Percentiles rank a stretch among this genome's conserved stretches.
Conservation (phyloP, 805 yeast species). For the Metschnikowia anglica region DNA sequence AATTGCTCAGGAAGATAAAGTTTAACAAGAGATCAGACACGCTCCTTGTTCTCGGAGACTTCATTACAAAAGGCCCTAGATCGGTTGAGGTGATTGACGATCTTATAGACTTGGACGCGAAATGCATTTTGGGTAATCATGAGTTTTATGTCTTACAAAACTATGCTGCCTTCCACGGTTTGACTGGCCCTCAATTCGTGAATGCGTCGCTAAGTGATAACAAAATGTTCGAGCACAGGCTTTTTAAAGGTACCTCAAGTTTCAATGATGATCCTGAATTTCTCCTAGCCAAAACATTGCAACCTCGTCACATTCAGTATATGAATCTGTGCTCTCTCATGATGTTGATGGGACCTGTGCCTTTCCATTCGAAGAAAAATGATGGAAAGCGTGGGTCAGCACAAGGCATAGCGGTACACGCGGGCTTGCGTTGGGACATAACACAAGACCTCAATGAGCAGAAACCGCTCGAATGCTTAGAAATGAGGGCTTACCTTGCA, state of each 20-base stretch:
- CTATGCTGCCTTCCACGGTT: slow-evolving; percentile 60
- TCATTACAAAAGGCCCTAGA: slow-evolving; percentile 79
- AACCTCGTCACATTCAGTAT: slow-evolving; percentile 60
- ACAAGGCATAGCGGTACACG: slow-evolving; percentile 69
- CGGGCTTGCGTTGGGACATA: slow-evolving; percentile 72
- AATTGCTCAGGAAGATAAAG: slow-evolving; percentile 50
- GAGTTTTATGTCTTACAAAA: slow-evolving; percentile 68
- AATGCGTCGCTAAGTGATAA: not conserved
- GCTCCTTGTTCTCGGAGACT: slow-evolving; percentile 78
- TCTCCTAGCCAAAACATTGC: slow-evolving; percentile 51
- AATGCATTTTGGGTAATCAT: slow-evolving; percentile 87
- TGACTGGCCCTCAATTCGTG: slow-evolving; percentile 34
- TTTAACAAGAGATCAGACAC: slow-evolving; percentile 52
- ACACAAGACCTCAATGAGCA: slow-evolving; percentile 49
- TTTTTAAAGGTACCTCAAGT: slow-evolving; percentile 4
- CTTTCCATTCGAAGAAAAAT: slow-evolving; percentile 35
- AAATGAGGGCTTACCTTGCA: slow-evolving; percentile 66
- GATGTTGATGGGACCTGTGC: slow-evolving; percentile 58
- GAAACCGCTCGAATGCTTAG: slow-evolving; percentile 60
- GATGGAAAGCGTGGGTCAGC: slow-evolving; percentile 29
- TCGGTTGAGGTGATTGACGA: slow-evolving; percentile 66
- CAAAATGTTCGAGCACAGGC: not conserved
- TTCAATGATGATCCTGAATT: slow-evolving; percentile 40
- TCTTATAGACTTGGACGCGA: slow-evolving; percentile 50
- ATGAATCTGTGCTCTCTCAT: slow-evolving; percentile 65